Evolutionary conservation across 129 eudicot genomes (phyloP).

Genomic region (Saussurea involucrata): DNA sequence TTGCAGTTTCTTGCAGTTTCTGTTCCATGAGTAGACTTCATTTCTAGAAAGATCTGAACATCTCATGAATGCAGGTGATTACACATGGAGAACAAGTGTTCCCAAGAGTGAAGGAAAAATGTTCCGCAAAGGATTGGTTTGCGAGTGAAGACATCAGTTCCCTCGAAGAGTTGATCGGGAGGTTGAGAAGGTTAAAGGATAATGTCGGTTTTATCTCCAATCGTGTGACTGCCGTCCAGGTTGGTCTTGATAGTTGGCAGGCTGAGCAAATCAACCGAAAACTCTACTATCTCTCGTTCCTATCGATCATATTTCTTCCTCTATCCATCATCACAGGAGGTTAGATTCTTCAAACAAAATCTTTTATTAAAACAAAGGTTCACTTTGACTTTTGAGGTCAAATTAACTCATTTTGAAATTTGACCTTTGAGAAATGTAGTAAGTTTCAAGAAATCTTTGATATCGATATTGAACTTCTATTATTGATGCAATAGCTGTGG

Average conservation of each 20-base stretch:
- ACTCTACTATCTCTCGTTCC: conserved; percentile 87
- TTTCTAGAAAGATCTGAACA: background rate
- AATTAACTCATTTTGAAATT: background rate
- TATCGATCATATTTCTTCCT: conserved; percentile 90
- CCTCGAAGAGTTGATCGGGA: conserved; percentile 72
- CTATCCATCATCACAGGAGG: conserved; percentile 93
- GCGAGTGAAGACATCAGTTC: conserved; percentile 60
- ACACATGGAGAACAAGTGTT: conserved; percentile 98
- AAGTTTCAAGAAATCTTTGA: background rate
- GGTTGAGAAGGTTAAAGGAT: conserved; percentile 78
- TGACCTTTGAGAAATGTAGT: background rate
- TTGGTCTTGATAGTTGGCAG: conserved; percentile 97
- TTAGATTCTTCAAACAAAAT: conserved; percentile 16
- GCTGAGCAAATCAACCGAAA: conserved; percentile 91
- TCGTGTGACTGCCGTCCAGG: conserved; percentile 90
- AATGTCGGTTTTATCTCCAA: conserved; percentile 88
- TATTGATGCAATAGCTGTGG: background rate
- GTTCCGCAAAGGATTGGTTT: conserved; percentile 85
- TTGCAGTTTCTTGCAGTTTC: background rate
- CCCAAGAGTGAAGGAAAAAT: conserved; percentile 90
- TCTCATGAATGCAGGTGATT: conserved; percentile 52
- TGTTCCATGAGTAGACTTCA: background rate
- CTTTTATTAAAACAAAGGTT: background rate
- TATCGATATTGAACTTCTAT: background rate
- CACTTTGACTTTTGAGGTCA: conserved; percentile 8